phyloP scores from a whole-genome alignment of 192 early-diverging fungal species.

The Podila epicladia region DNA sequence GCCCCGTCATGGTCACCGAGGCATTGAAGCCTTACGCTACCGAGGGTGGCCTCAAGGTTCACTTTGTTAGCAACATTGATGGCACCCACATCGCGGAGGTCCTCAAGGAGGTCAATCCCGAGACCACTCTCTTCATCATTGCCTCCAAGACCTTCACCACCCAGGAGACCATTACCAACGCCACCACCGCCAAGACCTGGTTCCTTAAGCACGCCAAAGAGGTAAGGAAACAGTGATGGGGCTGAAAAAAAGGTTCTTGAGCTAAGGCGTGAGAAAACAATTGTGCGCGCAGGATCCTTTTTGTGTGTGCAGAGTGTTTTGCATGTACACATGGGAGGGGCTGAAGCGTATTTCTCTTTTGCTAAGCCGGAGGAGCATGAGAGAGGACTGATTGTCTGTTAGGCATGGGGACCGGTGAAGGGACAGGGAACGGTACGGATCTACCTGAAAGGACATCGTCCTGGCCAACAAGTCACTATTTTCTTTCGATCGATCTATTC shows the following conservation, averaged over 20 bases:
- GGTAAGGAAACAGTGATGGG: slow-evolving; percentile 54
- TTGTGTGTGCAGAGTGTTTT: no score
- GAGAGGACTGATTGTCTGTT: no score
- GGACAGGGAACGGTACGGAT: no score
- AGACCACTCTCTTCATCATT: slow-evolving; percentile 93
- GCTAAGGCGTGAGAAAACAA: neutral
- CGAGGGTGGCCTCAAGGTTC: slow-evolving; percentile 74
- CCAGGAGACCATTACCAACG: slow-evolving; percentile 99
- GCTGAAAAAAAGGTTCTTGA: no score
- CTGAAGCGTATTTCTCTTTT: no score
- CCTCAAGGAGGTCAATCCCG: slow-evolving; percentile 86
- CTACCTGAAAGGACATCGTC: no score
- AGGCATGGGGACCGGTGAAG: no score
- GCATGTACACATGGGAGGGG: no score
- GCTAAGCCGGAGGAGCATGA: no score
- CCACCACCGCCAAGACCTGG: slow-evolving; percentile 93
- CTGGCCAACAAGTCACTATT: no score
- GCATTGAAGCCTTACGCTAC: slow-evolving; percentile 94
- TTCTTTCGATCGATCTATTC: no score
- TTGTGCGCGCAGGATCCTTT: no score
- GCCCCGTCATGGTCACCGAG: slow-evolving; percentile 99
- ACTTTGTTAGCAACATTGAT: slow-evolving; percentile 99
- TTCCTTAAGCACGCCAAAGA: slow-evolving; percentile 89
- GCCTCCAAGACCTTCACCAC: slow-evolving; percentile 99
- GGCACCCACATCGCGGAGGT: slow-evolving; percentile 97